Evolutionary conservation across 306 rosid genomes (phyloP).

Genomic region (Begonia peltatifolia): DNA sequence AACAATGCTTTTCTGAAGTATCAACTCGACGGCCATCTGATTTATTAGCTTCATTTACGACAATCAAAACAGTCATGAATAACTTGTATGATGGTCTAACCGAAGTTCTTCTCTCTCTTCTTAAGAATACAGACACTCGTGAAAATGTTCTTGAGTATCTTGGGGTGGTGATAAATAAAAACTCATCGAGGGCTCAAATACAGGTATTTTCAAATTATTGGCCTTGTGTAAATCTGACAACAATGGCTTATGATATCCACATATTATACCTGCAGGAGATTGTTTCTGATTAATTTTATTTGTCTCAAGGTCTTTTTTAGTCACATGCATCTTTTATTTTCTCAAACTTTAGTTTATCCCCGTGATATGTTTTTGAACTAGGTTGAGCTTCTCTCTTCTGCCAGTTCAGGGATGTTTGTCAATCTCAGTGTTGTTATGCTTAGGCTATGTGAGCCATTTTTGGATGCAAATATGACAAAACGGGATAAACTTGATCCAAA

Average conservation of each 20-base stretch:
- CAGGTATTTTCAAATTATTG: slow-evolving; percentile 35
- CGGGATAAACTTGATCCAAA: slow-evolving; percentile 81
- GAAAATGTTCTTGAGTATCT: slow-evolving; percentile 78
- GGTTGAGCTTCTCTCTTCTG: slow-evolving; percentile 88
- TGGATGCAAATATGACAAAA: slow-evolving; percentile 77
- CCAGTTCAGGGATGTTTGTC: slow-evolving; percentile 99
- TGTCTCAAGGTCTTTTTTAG: too few relatives aligned
- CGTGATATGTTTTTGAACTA: slow-evolving; percentile 10
- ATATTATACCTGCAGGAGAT: too few relatives aligned
- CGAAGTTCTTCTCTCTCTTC: slow-evolving; percentile 63
- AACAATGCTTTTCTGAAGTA: slow-evolving; percentile 90
- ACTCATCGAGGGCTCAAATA: slow-evolving; percentile 92
- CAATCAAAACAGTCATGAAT: slow-evolving; percentile 76
- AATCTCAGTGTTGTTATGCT: slow-evolving; percentile 96
- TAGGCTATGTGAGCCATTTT: slow-evolving; percentile 86
- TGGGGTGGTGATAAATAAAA: slow-evolving; percentile 83
- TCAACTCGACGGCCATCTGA: slow-evolving; percentile 69
- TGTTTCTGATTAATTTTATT: too few relatives aligned
- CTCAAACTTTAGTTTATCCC: too few relatives aligned
- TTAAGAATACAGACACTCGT: slow-evolving; percentile 75
- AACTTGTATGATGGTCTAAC: slow-evolving; percentile 67
- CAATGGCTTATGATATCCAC: too few relatives aligned
- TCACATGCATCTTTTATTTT: too few relatives aligned
- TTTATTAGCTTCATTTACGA: slow-evolving; percentile 65
- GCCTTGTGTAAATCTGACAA: too few relatives aligned